phyloP scores from a whole-genome alignment of 148 eudicot species.

The Cornus controversa region DNA sequence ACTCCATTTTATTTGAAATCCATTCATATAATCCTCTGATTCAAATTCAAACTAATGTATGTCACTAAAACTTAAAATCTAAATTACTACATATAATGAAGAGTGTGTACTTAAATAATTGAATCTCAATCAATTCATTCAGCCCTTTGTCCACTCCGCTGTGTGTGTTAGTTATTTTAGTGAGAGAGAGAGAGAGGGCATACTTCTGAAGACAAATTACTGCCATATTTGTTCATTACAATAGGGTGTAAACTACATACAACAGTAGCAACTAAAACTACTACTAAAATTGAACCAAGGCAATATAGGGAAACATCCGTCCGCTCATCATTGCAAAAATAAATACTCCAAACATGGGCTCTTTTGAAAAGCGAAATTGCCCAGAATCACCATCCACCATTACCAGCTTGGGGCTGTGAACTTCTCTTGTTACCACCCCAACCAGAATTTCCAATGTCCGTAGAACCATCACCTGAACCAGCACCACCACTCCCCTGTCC shows the following conservation, averaged over 20 bases:
- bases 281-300: not conserved
- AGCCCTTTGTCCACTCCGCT: no score
- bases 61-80: no score
- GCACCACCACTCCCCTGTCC: constrained; percentile 7
- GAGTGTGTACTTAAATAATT: no score
- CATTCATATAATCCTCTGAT: no score
- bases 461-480: constrained; percentile 16
- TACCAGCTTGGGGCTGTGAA: constrained; percentile 3
- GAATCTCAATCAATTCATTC: no score
- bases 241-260: not conserved
- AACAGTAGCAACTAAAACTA: not conserved
- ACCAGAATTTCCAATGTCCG: constrained; percentile 28
- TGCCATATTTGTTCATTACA: not conserved
- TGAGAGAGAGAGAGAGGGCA: not conserved
- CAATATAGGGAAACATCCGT: not conserved
- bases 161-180: no score
- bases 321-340: not conserved
- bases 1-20: no score
- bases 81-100: no score
- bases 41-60: no score
- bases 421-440: constrained; percentile 22
- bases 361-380: not conserved
- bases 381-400: constrained; percentile 25
- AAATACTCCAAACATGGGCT: not conserved
- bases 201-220: not conserved